Evolutionary conservation across 2,329 filamentous ascomycete species (phyloP).

Genomic region (Grosmannia huntii): DNA sequence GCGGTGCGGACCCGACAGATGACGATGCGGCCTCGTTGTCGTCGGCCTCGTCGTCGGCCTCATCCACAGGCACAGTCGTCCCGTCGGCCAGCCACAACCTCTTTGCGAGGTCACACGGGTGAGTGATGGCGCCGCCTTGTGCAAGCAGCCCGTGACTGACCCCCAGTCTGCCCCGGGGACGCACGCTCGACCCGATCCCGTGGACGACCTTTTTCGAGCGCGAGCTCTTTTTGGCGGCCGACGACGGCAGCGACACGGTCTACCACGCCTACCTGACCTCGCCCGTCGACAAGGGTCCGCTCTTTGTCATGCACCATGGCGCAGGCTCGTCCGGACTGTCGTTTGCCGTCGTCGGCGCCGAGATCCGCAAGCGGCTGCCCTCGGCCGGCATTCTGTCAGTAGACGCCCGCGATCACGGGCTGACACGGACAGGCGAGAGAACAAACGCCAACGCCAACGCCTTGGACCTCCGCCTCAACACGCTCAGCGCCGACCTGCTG

Average conservation of each 20-base stretch:
- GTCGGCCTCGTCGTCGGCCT: constrained; percentile 76
- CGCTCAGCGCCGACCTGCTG: constrained; percentile 60
- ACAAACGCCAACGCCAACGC: no score
- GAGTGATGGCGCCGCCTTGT: constrained; percentile 23
- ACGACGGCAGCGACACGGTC: constrained; percentile 33
- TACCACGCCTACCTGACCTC: constrained; percentile 86
- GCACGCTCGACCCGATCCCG: constrained; percentile 51
- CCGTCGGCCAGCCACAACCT: constrained; percentile 62
- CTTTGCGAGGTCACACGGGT: constrained; percentile 61
- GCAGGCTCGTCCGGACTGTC: constrained; percentile 87
- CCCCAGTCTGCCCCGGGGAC: constrained; percentile 33
- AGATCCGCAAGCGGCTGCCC: constrained; percentile 66
- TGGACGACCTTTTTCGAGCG: constrained; percentile 90
- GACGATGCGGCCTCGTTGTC: constrained; percentile 46
- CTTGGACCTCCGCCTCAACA: constrained; percentile 58
- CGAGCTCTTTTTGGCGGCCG: constrained; percentile 60
- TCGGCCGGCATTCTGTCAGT: constrained; percentile 71
- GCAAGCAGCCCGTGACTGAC: no score
- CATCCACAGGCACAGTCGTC: constrained; percentile 83
- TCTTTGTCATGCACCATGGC: constrained; percentile 92
- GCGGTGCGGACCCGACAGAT: constrained; percentile 30
- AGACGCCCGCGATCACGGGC: constrained; percentile 80
- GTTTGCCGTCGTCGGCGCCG: constrained; percentile 68
- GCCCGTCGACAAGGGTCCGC: constrained; percentile 58
- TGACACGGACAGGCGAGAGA: constrained; percentile 29